phyloP scores from a whole-genome alignment of 2,329 filamentous ascomycete species.

The Penicillium sclerotiorum region DNA sequence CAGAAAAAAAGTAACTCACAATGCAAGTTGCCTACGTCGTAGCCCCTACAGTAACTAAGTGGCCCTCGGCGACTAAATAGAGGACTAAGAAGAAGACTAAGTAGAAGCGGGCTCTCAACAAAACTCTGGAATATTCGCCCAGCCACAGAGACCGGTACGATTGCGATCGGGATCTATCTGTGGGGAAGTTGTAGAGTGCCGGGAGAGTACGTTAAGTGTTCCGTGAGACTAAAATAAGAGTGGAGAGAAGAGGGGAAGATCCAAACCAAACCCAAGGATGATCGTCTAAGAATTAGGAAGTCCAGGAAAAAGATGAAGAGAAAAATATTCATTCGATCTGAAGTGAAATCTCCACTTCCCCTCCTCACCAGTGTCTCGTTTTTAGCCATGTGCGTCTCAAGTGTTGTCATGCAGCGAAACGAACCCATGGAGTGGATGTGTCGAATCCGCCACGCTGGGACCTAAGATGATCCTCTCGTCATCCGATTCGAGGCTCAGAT shows the following conservation, averaged over 20 bases:
- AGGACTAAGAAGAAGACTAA: background rate
- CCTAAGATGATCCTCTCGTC: background rate
- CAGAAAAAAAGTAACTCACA: no score
- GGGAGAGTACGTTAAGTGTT: background rate
- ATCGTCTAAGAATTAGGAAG: background rate
- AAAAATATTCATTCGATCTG: background rate
- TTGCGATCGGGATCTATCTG: background rate
- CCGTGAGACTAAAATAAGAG: no score
- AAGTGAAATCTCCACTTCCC: background rate
- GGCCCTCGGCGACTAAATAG: background rate
- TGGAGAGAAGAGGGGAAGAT: background rate
- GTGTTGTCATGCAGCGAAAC: constrained; percentile 12
- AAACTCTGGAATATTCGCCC: background rate
- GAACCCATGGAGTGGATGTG: constrained; percentile 15
- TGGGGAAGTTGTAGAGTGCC: background rate
- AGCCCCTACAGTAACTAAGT: background rate
- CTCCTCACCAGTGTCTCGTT: constrained; percentile 9
- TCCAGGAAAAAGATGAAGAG: background rate
- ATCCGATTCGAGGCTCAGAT: constrained; percentile 22
- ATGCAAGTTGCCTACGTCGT: no score
- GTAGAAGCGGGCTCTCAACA: background rate
- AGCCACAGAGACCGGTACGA: background rate
- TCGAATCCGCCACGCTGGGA: constrained; percentile 12
- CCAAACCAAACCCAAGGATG: no score
- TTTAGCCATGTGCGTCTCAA: constrained; percentile 22